phyloP scores from a whole-genome alignment of 805 yeast species.

The Candida nemodendra region DNA sequence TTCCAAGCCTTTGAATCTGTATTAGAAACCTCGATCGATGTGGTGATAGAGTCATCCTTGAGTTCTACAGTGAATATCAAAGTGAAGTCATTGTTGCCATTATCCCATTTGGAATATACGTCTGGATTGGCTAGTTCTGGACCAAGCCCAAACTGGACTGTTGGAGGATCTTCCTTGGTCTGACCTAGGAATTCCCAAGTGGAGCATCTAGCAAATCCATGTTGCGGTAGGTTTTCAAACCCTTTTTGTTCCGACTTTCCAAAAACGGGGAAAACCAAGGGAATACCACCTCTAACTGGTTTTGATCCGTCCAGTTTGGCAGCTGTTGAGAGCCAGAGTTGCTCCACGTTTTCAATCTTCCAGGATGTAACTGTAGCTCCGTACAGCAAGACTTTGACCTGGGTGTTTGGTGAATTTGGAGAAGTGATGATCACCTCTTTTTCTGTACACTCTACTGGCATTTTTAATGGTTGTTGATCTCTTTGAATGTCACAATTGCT shows the following conservation, averaged over 20 bases:
- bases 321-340: constrained; percentile 74
- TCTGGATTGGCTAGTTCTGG: constrained; percentile 78
- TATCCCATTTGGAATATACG: constrained; percentile 54
- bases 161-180: constrained; percentile 62
- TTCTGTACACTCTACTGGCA: constrained; percentile 69
- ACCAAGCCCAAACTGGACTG: constrained; percentile 87
- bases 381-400: constrained; percentile 68
- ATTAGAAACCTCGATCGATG: constrained; percentile 75
- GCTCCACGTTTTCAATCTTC: constrained; percentile 70
- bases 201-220: constrained; percentile 91
- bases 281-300: constrained; percentile 97
- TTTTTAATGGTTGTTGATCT: constrained; percentile 2
- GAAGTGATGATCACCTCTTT: constrained; percentile 59
- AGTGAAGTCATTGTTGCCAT: constrained; percentile 66
- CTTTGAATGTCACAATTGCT: not conserved
- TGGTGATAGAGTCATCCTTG: constrained; percentile 55
- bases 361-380: constrained; percentile 92
- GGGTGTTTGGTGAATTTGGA: constrained; percentile 49
- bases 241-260: constrained; percentile 68
- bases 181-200: constrained; percentile 95
- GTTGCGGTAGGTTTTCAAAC: constrained; percentile 79
- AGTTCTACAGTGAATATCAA: constrained; percentile 68
- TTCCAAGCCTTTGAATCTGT: constrained; percentile 63
- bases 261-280: constrained; percentile 90
- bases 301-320: constrained; percentile 89